Base-by-base conservation (phyloP, 2,329 filamentous ascomycete genomes). In the Fusarium verrucosum region DNA sequence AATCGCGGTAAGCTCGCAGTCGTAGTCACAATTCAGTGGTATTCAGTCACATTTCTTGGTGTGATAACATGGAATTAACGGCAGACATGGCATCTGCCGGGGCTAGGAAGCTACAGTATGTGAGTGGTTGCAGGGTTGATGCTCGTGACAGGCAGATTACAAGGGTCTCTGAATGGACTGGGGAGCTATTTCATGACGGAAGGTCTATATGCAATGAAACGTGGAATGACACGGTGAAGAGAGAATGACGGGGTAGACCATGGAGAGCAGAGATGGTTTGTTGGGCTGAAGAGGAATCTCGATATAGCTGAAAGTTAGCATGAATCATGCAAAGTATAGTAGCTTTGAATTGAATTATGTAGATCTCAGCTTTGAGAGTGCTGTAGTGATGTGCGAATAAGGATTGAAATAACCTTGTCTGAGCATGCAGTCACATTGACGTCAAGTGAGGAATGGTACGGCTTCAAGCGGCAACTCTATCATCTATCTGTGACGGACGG, bases 371-470 rank as follows among this genome's bases (percentile, higher is more conserved):
- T n/a, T n/a, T n/a, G n/a, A n/a, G n/a, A n/a, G n/a, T n/a, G n/a
- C n/a, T n/a, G n/a, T n/a, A n/a, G n/a, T 35, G n/a, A 22, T 45
- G 20, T 45, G 11, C 32, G 42, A 45, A 45, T 54, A 60, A 25
- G 25, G 7, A 20, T 56, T 49, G 35, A 54, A 50, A 55, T 40
- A 55, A 53, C 61, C 19, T 55, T 17, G 41, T 47, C 20, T 26
- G 4, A 17, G 14, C 17, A 63, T 68, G 57, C 37, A 60, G 53
- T 68, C 66, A 69, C 60, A 53, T 65, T 70, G 64, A 69, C 66
- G 66, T 70, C 66, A 70, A 64, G 30, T 32, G 8, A 40, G 25
- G 26, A 14, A 58, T 42, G 30, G 43, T 58, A 43, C 55, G 53
- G 30, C 32, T 28, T 20, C n/a, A 28, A n/a, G 49, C 23, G 35